Evolutionary conservation across 306 rosid genomes (phyloP).

Genomic region (Ceratonia siliqua): DNA sequence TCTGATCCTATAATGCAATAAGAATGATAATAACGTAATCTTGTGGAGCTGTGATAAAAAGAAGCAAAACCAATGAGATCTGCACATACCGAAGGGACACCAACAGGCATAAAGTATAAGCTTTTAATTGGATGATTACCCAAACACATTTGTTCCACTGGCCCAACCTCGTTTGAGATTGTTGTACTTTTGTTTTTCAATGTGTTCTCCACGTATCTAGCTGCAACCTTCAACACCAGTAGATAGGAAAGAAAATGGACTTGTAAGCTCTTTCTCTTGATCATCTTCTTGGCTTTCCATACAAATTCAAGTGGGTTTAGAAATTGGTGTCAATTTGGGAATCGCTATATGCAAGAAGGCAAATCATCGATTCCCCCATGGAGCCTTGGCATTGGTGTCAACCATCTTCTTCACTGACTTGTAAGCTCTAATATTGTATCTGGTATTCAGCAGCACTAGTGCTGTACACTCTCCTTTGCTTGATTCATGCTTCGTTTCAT

Average conservation of each 20-base stretch:
- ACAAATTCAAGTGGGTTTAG: slow-evolving; percentile 48
- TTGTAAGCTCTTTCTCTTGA: slow-evolving; percentile 33
- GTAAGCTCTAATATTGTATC: slow-evolving; percentile 39
- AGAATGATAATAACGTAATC: too few species aligned
- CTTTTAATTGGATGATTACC: slow-evolving; percentile 30
- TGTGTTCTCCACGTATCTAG: slow-evolving; percentile 4
- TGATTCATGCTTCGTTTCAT: slow-evolving; percentile 29
- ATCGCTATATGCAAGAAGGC: slow-evolving; percentile 37
- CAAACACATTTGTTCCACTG: slow-evolving; percentile 38
- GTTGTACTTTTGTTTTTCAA: slow-evolving; percentile 27
- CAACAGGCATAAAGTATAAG: slow-evolving; percentile 18
- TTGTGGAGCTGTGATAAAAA: too few species aligned
- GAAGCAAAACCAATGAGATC: not conserved
- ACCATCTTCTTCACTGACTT: slow-evolving; percentile 39
- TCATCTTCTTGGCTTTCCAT: slow-evolving; percentile 29
- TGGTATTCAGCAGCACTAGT: slow-evolving; percentile 50
- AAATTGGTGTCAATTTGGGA: slow-evolving; percentile 24
- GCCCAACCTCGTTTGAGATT: slow-evolving; percentile 44
- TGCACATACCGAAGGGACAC: slow-evolving; percentile 30
- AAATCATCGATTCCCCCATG: slow-evolving; percentile 53
- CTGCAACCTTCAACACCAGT: slow-evolving; percentile 24
- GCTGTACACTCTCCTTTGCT: slow-evolving; percentile 34
- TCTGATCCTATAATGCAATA: too few species aligned
- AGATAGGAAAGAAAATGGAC: not conserved
- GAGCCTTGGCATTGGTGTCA: slow-evolving; percentile 20